Evolutionary conservation across 2,329 filamentous ascomycete species (phyloP), one percentile per base, ranked within the genome.

Genomic region (Colletotrichum viniferum): DNA sequence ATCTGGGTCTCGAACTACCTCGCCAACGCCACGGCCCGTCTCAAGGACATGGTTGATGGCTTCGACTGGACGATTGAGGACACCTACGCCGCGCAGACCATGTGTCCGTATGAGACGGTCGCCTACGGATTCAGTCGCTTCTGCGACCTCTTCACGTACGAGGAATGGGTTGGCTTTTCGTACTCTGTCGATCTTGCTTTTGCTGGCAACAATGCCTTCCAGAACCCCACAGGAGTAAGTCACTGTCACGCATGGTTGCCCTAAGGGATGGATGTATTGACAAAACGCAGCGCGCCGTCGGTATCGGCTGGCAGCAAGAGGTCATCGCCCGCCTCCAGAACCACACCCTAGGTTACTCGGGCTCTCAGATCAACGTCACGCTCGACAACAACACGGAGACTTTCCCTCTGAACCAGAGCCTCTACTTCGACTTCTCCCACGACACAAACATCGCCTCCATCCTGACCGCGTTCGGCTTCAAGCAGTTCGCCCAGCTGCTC

Each of bases 51-150:
- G 83, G 86, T 92, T 0, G 82, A 88, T 2, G 87, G 87, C 24
- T 88, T 92, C 80, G 89, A 93, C 69, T 95, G 94, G 92, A 93
- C 90, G 2, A 80, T 90, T 5, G 83, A 87, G 4, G 92, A 94
- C 79, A 89, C 90, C 1, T 94, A 93, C 82, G 90, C 92, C 21
- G 92, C 92, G 0, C 94, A 96, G 82, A 92, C 88, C 4, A 87
- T 96, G 81, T 96, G 94, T 79, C 92, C 94, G 0, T 96, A 96
- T 80, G 94, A 96, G 82, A 95, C 93, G 0, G 89, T 95, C n/a
- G 92, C 93, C 2, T 92, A 94, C 74, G 94, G 94, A 26, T 96
- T 92, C 85, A 94, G 92, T 78, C 88, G 88, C 12, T 96, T 94
- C 85, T 96, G 94, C 81, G 86, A 91, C 28, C 87, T 96, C 5